phyloP scores from a whole-genome alignment of 257 asterid genomes.

The Solanum verrucosum region DNA sequence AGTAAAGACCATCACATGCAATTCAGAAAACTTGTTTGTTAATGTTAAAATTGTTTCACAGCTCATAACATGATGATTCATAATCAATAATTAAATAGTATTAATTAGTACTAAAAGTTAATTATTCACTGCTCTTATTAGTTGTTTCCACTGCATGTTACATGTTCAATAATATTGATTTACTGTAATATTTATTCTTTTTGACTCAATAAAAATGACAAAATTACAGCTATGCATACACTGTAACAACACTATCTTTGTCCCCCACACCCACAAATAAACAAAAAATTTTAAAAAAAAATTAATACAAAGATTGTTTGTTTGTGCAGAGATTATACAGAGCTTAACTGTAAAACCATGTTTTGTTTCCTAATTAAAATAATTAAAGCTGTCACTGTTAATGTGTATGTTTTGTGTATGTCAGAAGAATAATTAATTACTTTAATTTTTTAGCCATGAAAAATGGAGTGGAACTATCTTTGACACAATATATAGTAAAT shows the following conservation, averaged over 20 bases:
- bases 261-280: slow-evolving; percentile 2
- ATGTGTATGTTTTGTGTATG: not conserved
- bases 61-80: slow-evolving; percentile 6
- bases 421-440: not conserved
- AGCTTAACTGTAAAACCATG: slow-evolving; percentile 26
- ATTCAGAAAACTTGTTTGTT: not conserved
- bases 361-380: slow-evolving; percentile 19
- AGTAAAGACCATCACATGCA: not conserved
- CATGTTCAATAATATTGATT: slow-evolving; percentile 10
- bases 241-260: not conserved
- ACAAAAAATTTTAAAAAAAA: not conserved
- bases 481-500: not conserved
- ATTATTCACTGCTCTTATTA: not conserved
- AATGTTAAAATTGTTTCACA: not conserved
- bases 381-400: not conserved
- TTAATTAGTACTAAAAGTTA: not conserved
- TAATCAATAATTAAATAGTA: not conserved
- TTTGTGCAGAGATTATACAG: not conserved
- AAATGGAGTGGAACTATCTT: not conserved
- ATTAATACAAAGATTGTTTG: not conserved
- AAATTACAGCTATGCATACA: slow-evolving; percentile 15
- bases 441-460: not conserved
- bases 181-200: slow-evolving; percentile 3
- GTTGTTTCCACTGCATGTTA: slow-evolving; percentile 1
- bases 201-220: not conserved